These are phyloP conservation scores for Macadamia tetraphylla DNA, from an alignment of 164 flowering plant genomes.

Conservation along the genomic window DNA sequence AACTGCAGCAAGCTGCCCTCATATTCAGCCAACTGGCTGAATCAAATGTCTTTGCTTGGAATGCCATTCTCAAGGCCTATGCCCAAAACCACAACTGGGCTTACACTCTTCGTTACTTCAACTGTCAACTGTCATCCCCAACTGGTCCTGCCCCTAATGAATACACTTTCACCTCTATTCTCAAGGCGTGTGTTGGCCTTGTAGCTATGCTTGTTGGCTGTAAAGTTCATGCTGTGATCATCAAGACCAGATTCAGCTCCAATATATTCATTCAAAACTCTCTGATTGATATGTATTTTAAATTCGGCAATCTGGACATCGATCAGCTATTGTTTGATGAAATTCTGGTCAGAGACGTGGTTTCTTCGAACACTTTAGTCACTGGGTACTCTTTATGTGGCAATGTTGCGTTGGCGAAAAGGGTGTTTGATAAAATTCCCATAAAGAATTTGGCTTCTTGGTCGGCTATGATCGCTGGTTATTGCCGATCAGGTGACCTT, in stretches of 20 bases:
- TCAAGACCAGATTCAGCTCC: slow-evolving; percentile 19
- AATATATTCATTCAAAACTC: slow-evolving; percentile 32
- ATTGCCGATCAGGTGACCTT: slow-evolving; percentile 4
- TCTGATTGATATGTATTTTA: slow-evolving; percentile 37
- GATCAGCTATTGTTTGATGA: slow-evolving; percentile 29
- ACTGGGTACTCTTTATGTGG: slow-evolving; percentile 26
- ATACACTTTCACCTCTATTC: slow-evolving; percentile 35
- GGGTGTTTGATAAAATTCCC: too few species aligned
- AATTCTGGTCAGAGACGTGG: slow-evolving; percentile 13
- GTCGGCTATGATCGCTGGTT: too few species aligned
- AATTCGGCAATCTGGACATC: slow-evolving; percentile 15
- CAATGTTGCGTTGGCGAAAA: slow-evolving; percentile 7
- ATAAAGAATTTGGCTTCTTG: too few species aligned
- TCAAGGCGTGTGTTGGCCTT: slow-evolving; percentile 31
- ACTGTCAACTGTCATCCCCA: too few species aligned
- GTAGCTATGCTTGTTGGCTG: slow-evolving; percentile 10
- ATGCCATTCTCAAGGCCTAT: too few species aligned
- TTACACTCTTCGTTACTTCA: too few species aligned
- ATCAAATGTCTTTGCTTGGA: too few species aligned
- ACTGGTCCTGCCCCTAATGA: slow-evolving; percentile 21
- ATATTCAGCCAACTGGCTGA: too few species aligned
- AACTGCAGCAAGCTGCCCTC: too few species aligned
- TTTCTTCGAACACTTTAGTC: slow-evolving; percentile 32
- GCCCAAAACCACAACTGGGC: too few species aligned
- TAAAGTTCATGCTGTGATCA: slow-evolving; percentile 17